Base-by-base conservation (phyloP, 2,329 filamentous ascomycete genomes). In the Claviceps maximensis region DNA sequence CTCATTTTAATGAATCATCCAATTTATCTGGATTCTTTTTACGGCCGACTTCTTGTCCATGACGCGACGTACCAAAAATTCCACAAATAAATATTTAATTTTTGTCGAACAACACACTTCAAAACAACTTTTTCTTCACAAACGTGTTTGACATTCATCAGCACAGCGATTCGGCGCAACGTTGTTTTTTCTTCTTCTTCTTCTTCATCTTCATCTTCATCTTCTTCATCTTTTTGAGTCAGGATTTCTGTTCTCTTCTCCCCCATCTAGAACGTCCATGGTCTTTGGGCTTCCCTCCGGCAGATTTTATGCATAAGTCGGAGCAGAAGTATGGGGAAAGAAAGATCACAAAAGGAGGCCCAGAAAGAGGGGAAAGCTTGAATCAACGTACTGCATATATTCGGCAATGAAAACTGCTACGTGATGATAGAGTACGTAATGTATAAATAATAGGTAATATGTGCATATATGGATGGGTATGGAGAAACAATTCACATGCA, bases 141-240 rank as follows among this genome's bases (percentile, higher is more conserved):
- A 49, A 65, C 60, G 66, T 67, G 65, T 69, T 69, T 68, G 65
- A 64, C 65, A 67, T 69, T 68, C 63, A 67, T 66, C 62, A 61
- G 63, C 67, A 69, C 65, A 69, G 67, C 67, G 67, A 68, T 57
- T 59, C 57, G 67, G 67, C 67, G 67, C 65, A 69, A 62, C 53
- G 57, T 58, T 64, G 58, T 63, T 58, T 62, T 63, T 65, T 58
- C 53, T 56, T 41, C 44, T 27, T 21, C 29, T 21, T 47, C 21
- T 33, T 21, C 7, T 47, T n/a, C n/a, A n/a, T n/a, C n/a, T n/a
- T n/a, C n/a, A n/a, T n/a, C n/a, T n/a, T n/a, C n/a, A n/a, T 58
- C 53, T 56, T 41, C 44, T 27, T 21, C 29, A 15, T 47, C 21
- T 33, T 21, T 5, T 47, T n/a, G 5, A 19, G 27, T 45, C 19